A percentile compares a stretch with the other conserved stretches of the same genome.
Conservation (phyloP, 2,329 filamentous ascomycete species). For the Nakataea oryzae region DNA sequence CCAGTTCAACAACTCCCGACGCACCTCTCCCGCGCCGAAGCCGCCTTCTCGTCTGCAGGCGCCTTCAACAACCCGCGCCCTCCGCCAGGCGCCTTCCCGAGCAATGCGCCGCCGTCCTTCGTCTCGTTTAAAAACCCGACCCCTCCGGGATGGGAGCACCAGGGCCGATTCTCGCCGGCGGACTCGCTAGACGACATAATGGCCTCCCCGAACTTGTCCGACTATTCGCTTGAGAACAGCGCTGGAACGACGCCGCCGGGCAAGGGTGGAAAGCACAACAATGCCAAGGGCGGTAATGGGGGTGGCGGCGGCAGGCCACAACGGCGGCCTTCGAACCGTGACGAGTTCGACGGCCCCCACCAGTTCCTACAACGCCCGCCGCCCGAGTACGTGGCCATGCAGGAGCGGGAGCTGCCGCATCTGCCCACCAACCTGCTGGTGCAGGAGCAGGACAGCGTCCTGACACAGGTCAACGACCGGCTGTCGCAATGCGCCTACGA, state of each 20-base stretch:
- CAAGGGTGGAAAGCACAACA: slow-evolving; percentile 36
- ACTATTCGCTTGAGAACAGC: slow-evolving; percentile 46
- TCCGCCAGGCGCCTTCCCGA: slow-evolving; percentile 8
- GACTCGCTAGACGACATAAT: slow-evolving; percentile 50
- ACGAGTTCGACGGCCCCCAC: slow-evolving; percentile 83
- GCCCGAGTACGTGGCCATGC: slow-evolving; percentile 59
- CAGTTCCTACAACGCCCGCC: slow-evolving; percentile 69
- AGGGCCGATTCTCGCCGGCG: slow-evolving; percentile 42
- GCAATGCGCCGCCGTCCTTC: slow-evolving; percentile 12
- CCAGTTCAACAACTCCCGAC: slow-evolving; percentile 5
- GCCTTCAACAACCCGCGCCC: slow-evolving; percentile 22
- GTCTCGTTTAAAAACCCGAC: slow-evolving; percentile 2
- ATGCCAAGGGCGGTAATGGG: slow-evolving; percentile 23
- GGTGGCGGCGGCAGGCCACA: slow-evolving; percentile 36
- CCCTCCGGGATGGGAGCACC: slow-evolving; percentile 13
- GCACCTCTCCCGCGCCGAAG: slow-evolving; percentile 15
- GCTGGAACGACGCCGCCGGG: slow-evolving; percentile 25
- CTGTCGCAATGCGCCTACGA: slow-evolving; percentile 80
- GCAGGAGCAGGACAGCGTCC: slow-evolving; percentile 74
- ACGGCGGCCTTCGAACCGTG: slow-evolving; percentile 66
- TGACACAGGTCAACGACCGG: slow-evolving; percentile 73
- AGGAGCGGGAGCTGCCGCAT: slow-evolving; percentile 71
- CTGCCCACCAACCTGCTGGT: slow-evolving; percentile 74
- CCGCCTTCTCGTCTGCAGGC: slow-evolving; percentile 25
- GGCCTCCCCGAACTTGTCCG: slow-evolving; percentile 47